Conservation (phyloP, 1,284 basidiomycete genomes). For the Naganishia albida region DNA sequence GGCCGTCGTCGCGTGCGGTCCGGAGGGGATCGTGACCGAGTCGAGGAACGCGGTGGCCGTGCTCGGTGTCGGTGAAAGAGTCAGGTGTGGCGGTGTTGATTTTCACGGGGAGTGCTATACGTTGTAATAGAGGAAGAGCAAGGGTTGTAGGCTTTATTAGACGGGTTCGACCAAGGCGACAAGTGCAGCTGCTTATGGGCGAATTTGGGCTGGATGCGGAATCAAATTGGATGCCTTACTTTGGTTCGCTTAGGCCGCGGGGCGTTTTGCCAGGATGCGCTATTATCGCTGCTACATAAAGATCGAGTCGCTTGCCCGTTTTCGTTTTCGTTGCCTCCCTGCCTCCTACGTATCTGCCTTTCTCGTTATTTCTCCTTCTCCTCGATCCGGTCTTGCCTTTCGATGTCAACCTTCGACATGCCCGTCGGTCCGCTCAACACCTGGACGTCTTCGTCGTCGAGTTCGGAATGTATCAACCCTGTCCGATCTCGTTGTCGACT, state of each 20-base stretch:
- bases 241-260: neutral
- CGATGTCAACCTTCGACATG: no score
- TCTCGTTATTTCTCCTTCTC: no score
- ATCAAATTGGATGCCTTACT: conserved; percentile 13
- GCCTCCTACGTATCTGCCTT: no score
- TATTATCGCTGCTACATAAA: conserved; percentile 1
- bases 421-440: no score
- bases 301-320: no score
- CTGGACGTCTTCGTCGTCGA: no score
- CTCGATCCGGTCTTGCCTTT: no score
- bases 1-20: conserved; percentile 49
- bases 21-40: conserved; percentile 47
- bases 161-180: neutral
- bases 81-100: conserved; percentile 43
- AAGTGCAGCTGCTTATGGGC: conserved; percentile 1
- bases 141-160: neutral
- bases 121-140: conserved; percentile 37
- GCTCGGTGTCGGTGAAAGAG: conserved; percentile 39
- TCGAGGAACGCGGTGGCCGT: conserved; percentile 46
- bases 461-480: no score
- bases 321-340: no score
- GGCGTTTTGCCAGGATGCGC: neutral
- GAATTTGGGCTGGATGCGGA: conserved; percentile 16
- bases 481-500: no score
- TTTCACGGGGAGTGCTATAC: conserved; percentile 49